These are phyloP conservation scores for Helminthosporium solani DNA, from an alignment of 2,329 filamentous ascomycete species.

Conservation along the genomic window DNA sequence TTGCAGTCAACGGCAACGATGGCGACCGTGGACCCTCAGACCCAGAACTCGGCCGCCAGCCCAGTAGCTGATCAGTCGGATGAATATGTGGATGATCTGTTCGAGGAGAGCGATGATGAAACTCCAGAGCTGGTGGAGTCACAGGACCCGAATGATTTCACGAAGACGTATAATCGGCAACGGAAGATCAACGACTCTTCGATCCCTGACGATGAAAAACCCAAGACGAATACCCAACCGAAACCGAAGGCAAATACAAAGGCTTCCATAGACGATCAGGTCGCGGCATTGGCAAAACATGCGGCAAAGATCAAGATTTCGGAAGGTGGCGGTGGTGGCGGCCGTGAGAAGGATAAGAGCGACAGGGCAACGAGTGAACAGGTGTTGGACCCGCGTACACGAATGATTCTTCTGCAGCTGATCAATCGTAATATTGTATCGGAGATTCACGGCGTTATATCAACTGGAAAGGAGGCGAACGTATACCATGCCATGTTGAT, in stretches of 20 bases:
- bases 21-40: slow-evolving; percentile 5
- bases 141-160: slow-evolving; percentile 66
- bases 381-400: slow-evolving; percentile 88
- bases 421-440: slow-evolving; percentile 88
- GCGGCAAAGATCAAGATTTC: slow-evolving; percentile 79
- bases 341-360: slow-evolving; percentile 74
- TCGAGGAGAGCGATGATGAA: slow-evolving; percentile 56
- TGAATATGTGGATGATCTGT: slow-evolving; percentile 61
- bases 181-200: slow-evolving; percentile 62
- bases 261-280: slow-evolving; percentile 81
- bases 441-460: slow-evolving; percentile 92
- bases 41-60: slow-evolving; percentile 2
- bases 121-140: slow-evolving; percentile 57
- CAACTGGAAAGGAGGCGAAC: slow-evolving; percentile 97
- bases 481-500: slow-evolving; percentile 85
- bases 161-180: slow-evolving; percentile 87
- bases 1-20: slow-evolving; percentile 4
- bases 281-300: slow-evolving; percentile 79
- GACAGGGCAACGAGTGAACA: slow-evolving; percentile 94
- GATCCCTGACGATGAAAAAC: slow-evolving; percentile 55
- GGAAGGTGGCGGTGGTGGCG: slow-evolving; percentile 53
- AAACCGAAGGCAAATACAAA: slow-evolving; percentile 73
- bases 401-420: slow-evolving; percentile 94
- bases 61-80: slow-evolving; percentile 47
- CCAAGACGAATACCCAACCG: slow-evolving; percentile 67